These are phyloP conservation scores for Pseudogymnoascus sp. DNA, from an alignment of 2,329 filamentous ascomycete species.

Conservation along the genomic window DNA sequence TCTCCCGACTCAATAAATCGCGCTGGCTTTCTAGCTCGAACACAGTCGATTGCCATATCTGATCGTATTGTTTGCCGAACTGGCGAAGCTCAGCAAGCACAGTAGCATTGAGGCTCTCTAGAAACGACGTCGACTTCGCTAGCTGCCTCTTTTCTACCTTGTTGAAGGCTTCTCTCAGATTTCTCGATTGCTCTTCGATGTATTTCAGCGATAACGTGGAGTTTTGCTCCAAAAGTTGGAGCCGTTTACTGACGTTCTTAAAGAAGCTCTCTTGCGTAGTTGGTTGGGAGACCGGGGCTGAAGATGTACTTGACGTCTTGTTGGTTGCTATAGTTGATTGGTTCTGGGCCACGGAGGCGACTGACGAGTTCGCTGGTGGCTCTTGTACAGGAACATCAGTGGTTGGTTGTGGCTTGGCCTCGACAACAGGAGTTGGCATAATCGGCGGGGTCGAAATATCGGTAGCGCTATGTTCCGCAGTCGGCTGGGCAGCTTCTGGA, in stretches of 20 bases:
- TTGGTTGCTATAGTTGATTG: conserved; percentile 1
- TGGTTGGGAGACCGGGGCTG: conserved; percentile 50
- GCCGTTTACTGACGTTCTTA: conserved; percentile 87
- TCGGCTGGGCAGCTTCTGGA: not conserved
- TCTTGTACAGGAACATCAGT: not conserved
- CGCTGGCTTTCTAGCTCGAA: conserved; percentile 84
- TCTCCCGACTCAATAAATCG: conserved; percentile 73
- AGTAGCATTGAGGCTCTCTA: conserved; percentile 78
- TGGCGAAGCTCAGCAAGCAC: conserved; percentile 72
- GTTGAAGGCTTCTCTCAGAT: conserved; percentile 77
- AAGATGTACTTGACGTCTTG: conserved; percentile 30
- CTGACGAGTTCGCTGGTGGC: not conserved
- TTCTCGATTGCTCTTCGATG: conserved; percentile 90
- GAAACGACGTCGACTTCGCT: conserved; percentile 70
- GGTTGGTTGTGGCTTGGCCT: not conserved
- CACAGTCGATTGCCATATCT: conserved; percentile 92
- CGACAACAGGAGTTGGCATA: not conserved
- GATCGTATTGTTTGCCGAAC: conserved; percentile 81
- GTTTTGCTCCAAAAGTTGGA: conserved; percentile 86
- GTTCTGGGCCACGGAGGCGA: not conserved
- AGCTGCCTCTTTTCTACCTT: conserved; percentile 83
- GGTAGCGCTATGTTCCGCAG: not conserved
- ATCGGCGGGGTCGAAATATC: not conserved
- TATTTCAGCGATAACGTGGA: conserved; percentile 89
- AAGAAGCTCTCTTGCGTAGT: conserved; percentile 97